Evolutionary conservation across 1,284 basidiomycete species (phyloP).

Genomic region (Tylopilus sp.): DNA sequence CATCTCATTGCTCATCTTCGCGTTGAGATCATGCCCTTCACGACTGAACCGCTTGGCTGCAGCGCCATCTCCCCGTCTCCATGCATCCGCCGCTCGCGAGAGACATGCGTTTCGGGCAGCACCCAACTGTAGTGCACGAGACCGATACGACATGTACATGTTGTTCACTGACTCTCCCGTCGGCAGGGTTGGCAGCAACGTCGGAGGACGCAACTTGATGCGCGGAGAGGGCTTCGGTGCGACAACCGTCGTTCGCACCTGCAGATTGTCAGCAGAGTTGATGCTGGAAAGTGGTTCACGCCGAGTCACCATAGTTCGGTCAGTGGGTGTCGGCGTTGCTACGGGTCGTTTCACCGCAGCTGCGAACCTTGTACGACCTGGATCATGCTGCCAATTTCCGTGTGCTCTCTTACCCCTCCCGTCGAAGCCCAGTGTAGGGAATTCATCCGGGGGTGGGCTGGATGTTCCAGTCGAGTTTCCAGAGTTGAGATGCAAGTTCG

Average conservation of each 20-base stretch:
- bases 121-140: conserved; percentile 82
- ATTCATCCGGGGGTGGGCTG: conserved; percentile 70
- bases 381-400: conserved; percentile 54
- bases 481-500: conserved; percentile 50
- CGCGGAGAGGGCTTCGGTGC: conserved; percentile 83
- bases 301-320: conserved; percentile 41
- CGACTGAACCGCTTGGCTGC: conserved; percentile 89
- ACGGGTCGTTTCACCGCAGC: conserved; percentile 69
- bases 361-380: conserved; percentile 79
- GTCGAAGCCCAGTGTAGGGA: conserved; percentile 72
- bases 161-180: conserved; percentile 76
- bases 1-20: conserved; percentile 83
- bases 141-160: conserved; percentile 84
- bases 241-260: conserved; percentile 63
- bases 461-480: conserved; percentile 35
- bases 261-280: conserved; percentile 54
- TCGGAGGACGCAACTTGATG: conserved; percentile 75
- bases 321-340: conserved; percentile 30
- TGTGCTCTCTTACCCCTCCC: conserved; percentile 37
- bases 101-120: conserved; percentile 91
- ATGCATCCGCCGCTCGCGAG: conserved; percentile 93
- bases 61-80: conserved; percentile 89
- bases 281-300: conserved; percentile 51
- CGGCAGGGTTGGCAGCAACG: conserved; percentile 80
- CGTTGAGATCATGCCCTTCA: conserved; percentile 90